Evolutionary conservation across 208 protist genomes (phyloP).

Genomic region (Leishmania guyanensis): DNA sequence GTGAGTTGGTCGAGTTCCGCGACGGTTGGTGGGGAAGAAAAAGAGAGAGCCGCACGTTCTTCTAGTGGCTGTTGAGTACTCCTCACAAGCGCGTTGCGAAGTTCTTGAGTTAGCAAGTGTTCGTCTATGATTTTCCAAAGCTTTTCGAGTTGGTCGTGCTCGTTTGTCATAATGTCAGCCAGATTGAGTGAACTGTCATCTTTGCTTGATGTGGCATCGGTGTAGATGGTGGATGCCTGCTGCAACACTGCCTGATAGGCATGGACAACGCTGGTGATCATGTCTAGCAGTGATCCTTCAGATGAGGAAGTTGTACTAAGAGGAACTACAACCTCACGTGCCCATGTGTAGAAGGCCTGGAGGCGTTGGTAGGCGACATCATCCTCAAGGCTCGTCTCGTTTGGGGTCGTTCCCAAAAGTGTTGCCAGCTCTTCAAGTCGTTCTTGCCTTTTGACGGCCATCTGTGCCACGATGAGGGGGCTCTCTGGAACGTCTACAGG

Average conservation of each 20-base stretch:
- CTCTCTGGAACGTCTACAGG: background rate
- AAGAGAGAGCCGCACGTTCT: background rate
- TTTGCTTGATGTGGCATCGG: too few relatives aligned
- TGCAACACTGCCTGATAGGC: constrained; percentile 11
- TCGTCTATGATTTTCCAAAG: constrained; percentile 7
- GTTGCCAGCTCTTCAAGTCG: constrained; percentile 4
- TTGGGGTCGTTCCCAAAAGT: background rate
- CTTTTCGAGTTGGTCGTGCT: background rate
- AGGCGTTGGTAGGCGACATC: constrained; percentile 2
- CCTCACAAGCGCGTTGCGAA: background rate
- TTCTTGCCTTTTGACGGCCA: background rate
- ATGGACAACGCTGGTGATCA: constrained; percentile 15
- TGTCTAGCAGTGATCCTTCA: constrained; percentile 7
- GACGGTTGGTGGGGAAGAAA: background rate
- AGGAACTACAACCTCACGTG: background rate
- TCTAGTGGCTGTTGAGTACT: background rate
- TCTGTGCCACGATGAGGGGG: background rate
- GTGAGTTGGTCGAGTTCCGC: background rate
- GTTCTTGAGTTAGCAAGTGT: background rate
- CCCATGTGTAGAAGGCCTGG: constrained; percentile 29
- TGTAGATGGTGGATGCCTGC: background rate
- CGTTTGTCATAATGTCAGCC: background rate
- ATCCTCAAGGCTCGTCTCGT: constrained; percentile 2
- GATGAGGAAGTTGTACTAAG: background rate
- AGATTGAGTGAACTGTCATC: background rate